These are phyloP conservation scores for Tetracladium setigerum DNA, from an alignment of 495 filamentous ascomycete species.

Conservation along the genomic window DNA sequence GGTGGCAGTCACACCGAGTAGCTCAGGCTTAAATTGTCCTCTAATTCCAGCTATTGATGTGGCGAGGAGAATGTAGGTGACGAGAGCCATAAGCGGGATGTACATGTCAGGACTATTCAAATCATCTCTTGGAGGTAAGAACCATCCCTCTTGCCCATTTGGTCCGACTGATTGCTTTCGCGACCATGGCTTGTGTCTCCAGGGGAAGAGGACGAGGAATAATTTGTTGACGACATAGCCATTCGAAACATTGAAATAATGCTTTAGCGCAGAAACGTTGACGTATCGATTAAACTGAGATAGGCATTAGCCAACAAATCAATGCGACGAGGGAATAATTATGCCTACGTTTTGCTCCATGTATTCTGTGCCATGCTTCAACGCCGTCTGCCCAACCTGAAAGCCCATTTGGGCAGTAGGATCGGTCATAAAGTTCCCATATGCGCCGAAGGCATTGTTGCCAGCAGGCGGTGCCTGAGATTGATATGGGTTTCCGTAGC, in stretches of 20 bases:
- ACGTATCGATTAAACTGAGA: slow-evolving; percentile 83
- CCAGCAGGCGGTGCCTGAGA: slow-evolving; percentile 40
- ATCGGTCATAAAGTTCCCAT: slow-evolving; percentile 89
- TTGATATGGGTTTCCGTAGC: slow-evolving; percentile 74
- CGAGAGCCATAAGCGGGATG: slow-evolving; percentile 89
- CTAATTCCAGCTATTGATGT: slow-evolving; percentile 83
- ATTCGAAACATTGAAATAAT: slow-evolving; percentile 97
- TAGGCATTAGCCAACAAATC: neutral
- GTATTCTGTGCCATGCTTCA: slow-evolving; percentile 82
- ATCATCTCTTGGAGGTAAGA: slow-evolving; percentile 91
- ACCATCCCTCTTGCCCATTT: slow-evolving; percentile 71
- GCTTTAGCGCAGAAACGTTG: slow-evolving; percentile 84
- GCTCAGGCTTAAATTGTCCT: slow-evolving; percentile 90
- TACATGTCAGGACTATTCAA: slow-evolving; percentile 99
- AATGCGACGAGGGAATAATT: too few relatives aligned
- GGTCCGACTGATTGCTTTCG: slow-evolving; percentile 58
- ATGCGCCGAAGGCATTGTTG: slow-evolving; percentile 57
- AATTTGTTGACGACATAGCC: slow-evolving; percentile 80
- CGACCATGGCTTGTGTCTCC: slow-evolving; percentile 95
- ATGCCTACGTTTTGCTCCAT: slow-evolving; percentile 78
- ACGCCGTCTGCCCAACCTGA: slow-evolving; percentile 86
- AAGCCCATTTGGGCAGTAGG: slow-evolving; percentile 94
- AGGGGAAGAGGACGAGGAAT: slow-evolving; percentile 88
- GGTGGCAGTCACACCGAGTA: slow-evolving; percentile 81
- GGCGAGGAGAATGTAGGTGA: slow-evolving; percentile 93